Percentiles rank a stretch among this genome's conserved stretches.
Evolutionary conservation across 2,329 filamentous ascomycete genomes (phyloP).

Genomic region (Fusarium camptoceras): DNA sequence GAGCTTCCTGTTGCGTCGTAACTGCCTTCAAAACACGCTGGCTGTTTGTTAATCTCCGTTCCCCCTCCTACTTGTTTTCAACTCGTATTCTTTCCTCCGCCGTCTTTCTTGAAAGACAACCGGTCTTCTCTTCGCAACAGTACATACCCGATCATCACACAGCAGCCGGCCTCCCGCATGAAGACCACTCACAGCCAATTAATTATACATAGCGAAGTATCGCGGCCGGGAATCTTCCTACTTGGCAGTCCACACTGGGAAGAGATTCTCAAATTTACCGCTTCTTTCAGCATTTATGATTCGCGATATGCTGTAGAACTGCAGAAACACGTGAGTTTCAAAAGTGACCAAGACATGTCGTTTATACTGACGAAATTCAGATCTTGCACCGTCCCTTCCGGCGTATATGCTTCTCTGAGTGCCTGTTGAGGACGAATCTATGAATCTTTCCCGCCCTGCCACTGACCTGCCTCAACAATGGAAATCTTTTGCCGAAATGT

Average conservation of each 20-base stretch:
- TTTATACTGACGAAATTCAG: not conserved
- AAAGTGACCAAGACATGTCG: not conserved
- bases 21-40: not conserved
- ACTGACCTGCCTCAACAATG: constrained; percentile 48
- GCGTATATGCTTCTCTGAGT: not conserved
- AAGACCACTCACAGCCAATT: constrained; percentile 10
- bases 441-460: not conserved
- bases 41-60: not conserved
- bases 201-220: not conserved
- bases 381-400: not conserved
- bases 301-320: not conserved
- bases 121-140: not conserved
- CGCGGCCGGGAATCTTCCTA: not conserved
- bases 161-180: constrained; percentile 34
- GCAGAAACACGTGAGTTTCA: not conserved
- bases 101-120: not conserved
- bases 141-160: not conserved
- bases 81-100: no score
- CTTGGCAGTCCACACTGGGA: not conserved
- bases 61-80: not conserved
- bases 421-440: no score
- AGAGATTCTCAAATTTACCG: not conserved
- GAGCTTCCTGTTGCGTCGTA: not conserved
- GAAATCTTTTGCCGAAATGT: constrained; percentile 61
- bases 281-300: not conserved